Percentiles rank a stretch among this genome's conserved stretches.
Conservation (phyloP, 2,329 filamentous ascomycete species). For the Emmonsia crescens region DNA sequence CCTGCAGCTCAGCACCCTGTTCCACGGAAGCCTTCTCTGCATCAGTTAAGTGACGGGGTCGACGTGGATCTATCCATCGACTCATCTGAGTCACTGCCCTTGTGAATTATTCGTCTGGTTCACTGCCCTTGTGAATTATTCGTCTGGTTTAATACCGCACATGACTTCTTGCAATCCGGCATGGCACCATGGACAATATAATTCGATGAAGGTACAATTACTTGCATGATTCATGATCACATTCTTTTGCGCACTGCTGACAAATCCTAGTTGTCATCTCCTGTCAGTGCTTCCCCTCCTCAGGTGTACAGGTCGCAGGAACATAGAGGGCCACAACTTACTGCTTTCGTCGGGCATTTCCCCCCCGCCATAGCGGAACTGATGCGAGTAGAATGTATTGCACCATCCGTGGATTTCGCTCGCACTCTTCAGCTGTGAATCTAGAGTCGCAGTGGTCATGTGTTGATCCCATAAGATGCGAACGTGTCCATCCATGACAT, state of each 20-base stretch:
- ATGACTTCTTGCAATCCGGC: conserved; percentile 14
- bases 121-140: conserved; percentile 11
- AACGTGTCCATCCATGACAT: conserved; percentile 15
- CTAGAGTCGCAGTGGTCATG: conserved; percentile 12
- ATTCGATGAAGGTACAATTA: conserved; percentile 17
- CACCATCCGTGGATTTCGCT: conserved; percentile 17
- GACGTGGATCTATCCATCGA: too few species aligned
- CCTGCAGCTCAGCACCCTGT: conserved; percentile 12
- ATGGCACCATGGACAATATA: conserved; percentile 14
- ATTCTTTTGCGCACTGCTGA: conserved; percentile 17
- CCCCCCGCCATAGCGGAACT: too few species aligned
- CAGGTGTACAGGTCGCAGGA: too few species aligned
- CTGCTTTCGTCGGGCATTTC: too few species aligned
- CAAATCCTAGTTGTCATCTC: conserved; percentile 12
- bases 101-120: conserved; percentile 11
- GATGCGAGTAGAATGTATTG: conserved; percentile 15
- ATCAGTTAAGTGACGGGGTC: conserved; percentile 12
- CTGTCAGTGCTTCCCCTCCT: conserved; percentile 9
- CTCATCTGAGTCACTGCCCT: conserved; percentile 13
- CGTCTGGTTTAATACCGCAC: conserved; percentile 13
- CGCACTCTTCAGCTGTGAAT: conserved; percentile 11
- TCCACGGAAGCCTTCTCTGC: conserved; percentile 10
- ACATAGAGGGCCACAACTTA: too few species aligned
- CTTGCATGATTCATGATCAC: conserved; percentile 17
- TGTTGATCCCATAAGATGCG: conserved; percentile 12